Conservation (phyloP, 2,329 filamentous ascomycete genomes). For the Fusarium stilboides region DNA sequence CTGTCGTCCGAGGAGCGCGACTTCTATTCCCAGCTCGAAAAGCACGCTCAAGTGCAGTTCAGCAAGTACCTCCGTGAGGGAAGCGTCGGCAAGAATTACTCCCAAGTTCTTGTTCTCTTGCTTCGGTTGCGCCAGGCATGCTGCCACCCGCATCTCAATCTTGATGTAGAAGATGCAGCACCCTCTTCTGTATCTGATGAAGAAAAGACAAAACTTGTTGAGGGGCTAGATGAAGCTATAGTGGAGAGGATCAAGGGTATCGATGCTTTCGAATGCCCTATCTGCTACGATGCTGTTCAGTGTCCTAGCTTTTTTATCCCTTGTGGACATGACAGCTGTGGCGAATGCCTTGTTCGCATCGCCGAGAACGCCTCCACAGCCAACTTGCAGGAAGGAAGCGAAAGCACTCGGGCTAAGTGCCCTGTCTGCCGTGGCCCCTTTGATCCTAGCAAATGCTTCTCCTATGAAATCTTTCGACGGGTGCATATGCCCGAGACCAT, state of each 20-base stretch:
- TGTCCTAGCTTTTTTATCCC: constrained; percentile 86
- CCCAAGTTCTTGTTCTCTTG: constrained; percentile 84
- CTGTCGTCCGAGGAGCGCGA: constrained; percentile 81
- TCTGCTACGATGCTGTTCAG: constrained; percentile 82
- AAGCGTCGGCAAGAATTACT: constrained; percentile 79
- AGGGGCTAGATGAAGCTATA: constrained; percentile 70
- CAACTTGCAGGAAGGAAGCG: constrained; percentile 72
- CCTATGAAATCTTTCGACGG: constrained; percentile 80
- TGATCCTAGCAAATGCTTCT: constrained; percentile 79
- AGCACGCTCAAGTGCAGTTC: constrained; percentile 77
- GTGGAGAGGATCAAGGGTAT: constrained; percentile 74
- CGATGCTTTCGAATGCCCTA: constrained; percentile 81
- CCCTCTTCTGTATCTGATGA: constrained; percentile 58
- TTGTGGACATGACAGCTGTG: constrained; percentile 86
- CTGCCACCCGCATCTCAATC: constrained; percentile 54
- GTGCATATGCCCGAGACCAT: constrained; percentile 74
- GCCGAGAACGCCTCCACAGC: constrained; percentile 71
- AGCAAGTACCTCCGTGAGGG: constrained; percentile 81
- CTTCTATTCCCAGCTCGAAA: constrained; percentile 83
- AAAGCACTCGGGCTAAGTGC: constrained; percentile 73
- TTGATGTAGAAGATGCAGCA: constrained; percentile 55
- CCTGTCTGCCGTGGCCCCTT: constrained; percentile 81
- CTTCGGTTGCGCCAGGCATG: constrained; percentile 85
- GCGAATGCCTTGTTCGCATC: constrained; percentile 81
- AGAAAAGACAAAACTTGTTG: constrained; percentile 74